A percentile compares a stretch with the other conserved stretches of the same genome.
These are phyloP conservation scores for Dioscorea dumetorum DNA, from an alignment of 106 monocot genomes.

Conservation along the genomic window DNA sequence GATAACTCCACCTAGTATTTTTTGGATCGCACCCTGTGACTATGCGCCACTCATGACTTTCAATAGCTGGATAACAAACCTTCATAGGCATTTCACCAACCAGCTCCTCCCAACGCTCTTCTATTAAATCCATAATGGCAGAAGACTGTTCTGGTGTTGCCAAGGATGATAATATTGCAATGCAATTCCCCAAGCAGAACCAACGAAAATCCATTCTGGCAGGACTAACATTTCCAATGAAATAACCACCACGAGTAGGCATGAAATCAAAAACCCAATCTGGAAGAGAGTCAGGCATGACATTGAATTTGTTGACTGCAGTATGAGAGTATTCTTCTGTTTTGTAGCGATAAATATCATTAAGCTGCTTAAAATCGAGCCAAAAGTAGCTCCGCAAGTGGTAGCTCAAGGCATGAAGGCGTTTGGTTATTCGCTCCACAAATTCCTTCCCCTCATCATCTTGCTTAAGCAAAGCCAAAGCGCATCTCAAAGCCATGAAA, in stretches of 20 bases:
- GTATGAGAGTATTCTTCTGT: constrained; percentile 39
- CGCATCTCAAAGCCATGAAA: constrained; percentile 40
- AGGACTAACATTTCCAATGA: constrained; percentile 39
- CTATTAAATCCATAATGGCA: constrained; percentile 38
- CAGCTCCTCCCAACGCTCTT: constrained; percentile 27
- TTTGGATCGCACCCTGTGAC: constrained; percentile 34
- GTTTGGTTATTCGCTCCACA: constrained; percentile 18
- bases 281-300: constrained; percentile 34
- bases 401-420: constrained; percentile 28
- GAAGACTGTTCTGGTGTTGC: constrained; percentile 27
- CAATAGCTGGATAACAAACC: constrained; percentile 27
- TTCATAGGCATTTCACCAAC: constrained; percentile 36
- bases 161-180: constrained; percentile 33
- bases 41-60: constrained; percentile 30
- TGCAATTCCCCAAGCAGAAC: constrained; percentile 32
- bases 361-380: constrained; percentile 30
- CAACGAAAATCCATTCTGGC: constrained; percentile 40
- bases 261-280: constrained; percentile 37
- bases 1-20: constrained; percentile 34
- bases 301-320: constrained; percentile 40
- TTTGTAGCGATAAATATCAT: constrained; percentile 33
- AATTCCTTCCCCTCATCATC: constrained; percentile 35
- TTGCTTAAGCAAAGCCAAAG: constrained; percentile 21
- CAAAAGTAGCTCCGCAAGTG: constrained; percentile 32
- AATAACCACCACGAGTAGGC: constrained; percentile 28